Evolutionary conservation across 805 yeast genomes (phyloP), one percentile per base, ranked within the genome.

Genomic region (Pichia kluyveri): DNA sequence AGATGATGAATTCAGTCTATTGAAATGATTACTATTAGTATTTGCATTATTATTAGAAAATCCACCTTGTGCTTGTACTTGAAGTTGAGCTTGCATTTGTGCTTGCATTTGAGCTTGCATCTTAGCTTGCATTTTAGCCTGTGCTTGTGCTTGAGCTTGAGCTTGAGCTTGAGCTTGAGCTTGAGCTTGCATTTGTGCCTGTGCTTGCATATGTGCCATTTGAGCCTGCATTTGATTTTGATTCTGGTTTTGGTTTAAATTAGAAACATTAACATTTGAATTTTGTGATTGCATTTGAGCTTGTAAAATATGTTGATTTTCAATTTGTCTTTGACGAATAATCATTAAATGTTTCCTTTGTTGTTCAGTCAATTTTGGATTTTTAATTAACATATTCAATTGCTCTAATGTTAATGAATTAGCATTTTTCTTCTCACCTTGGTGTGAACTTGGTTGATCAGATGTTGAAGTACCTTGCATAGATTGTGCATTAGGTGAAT

Each of bases 281-380:
- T 30, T 46, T 7, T 34, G 43, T 37, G 56, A 59, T 32, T 61
- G 50, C 1, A 52, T 53, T 44, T 62, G 68, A 42, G 60, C 66
- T 18, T 45, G 54, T 42, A 49, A 43, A 18, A 60, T 68, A 2
- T 62, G 66, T 43, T 54, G 59, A 43, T 60, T 63, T 34, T 57
- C 60, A 47, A 60, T 37, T 43, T 58, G 70, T 34, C 53, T 62
- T 50, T 57, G 61, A 42, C 51, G 57, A 11, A 50, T 54, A 31
- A 50, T 41, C 41, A 54, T 50, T 27, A 72, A 55, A 53, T 73
- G 76, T 45, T 64, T 67, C 42, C 72, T 59, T 48, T 72, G 78
- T 49, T 69, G 72, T 3, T 73, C 72, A 6, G 72, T 68, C 47
- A 73, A 57, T 12, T 66, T 65, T 9, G 72, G 72, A 38, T 67